These are phyloP conservation scores for Taphrina populina DNA, from an alignment of 1,139 yeast genomes.

Conservation along the genomic window DNA sequence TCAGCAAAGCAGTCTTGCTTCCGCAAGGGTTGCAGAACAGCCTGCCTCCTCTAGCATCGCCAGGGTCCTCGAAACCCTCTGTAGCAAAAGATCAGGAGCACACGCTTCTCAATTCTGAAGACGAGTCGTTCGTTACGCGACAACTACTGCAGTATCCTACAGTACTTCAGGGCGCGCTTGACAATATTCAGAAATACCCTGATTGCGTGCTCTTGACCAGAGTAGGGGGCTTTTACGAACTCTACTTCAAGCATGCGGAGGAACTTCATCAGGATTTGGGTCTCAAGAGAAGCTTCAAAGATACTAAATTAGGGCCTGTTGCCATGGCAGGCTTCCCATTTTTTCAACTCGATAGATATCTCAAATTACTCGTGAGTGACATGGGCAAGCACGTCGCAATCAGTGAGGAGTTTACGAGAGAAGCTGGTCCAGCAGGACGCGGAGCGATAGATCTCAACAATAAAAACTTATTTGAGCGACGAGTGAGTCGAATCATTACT, in stretches of 20 bases:
- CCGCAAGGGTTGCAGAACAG: constrained; percentile 26
- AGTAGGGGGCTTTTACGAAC: constrained; percentile 86
- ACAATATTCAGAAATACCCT: constrained; percentile 47
- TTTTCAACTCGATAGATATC: constrained; percentile 66
- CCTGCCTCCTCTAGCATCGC: constrained; percentile 9
- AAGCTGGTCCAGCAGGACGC: constrained; percentile 41
- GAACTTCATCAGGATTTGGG: constrained; percentile 70
- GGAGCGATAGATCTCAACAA: constrained; percentile 17
- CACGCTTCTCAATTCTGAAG: neutral
- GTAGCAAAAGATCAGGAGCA: neutral
- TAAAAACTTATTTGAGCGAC: constrained; percentile 53
- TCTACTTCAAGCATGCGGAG: constrained; percentile 72
- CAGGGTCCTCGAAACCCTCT: neutral
- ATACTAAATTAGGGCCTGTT: constrained; percentile 51
- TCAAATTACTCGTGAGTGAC: constrained; percentile 69
- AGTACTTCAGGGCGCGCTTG: constrained; percentile 24
- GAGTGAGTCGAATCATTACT: constrained; percentile 75
- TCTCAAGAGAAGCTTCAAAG: constrained; percentile 55
- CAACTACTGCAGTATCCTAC: constrained; percentile 22
- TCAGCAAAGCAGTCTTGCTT: constrained; percentile 11
- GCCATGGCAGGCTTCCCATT: constrained; percentile 94
- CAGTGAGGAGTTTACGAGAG: constrained; percentile 52
- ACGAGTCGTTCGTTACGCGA: neutral
- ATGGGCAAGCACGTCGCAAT: constrained; percentile 71
- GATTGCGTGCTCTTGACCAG: constrained; percentile 79